These are phyloP conservation scores for Iberis amara DNA, from an alignment of 441 rosid genomes.

Conservation along the genomic window DNA sequence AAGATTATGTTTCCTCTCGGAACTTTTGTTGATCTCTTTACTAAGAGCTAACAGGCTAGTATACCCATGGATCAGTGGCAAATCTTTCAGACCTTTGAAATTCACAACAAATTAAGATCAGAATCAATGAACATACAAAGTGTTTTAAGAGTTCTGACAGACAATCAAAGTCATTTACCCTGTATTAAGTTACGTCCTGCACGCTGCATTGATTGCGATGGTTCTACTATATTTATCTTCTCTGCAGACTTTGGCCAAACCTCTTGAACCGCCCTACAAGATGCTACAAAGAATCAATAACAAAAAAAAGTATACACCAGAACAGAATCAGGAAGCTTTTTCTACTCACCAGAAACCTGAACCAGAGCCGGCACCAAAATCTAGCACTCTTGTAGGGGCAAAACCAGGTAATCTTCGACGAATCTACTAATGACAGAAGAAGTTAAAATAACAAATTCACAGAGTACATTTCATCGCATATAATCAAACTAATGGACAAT, in stretches of 20 bases:
- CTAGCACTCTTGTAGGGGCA: conserved; percentile 60
- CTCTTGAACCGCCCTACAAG: conserved; percentile 68
- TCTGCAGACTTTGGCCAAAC: conserved; percentile 78
- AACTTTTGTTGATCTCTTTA: conserved; percentile 44
- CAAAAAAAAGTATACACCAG: not conserved
- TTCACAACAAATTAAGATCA: conserved; percentile 17
- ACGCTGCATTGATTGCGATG: conserved; percentile 92
- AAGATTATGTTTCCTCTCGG: conserved; percentile 78
- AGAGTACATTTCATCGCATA: not conserved
- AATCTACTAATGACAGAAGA: conserved; percentile 37
- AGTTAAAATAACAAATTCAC: not conserved
- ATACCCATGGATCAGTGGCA: conserved; percentile 82
- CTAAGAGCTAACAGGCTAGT: conserved; percentile 59
- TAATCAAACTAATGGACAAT: not conserved
- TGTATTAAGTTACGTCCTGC: conserved; percentile 76
- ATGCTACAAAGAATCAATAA: conserved; percentile 23
- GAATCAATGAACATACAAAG: not conserved
- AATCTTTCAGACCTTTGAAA: conserved; percentile 52
- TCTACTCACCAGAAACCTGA: conserved; percentile 81
- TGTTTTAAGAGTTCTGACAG: not conserved
- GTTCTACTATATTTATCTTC: conserved; percentile 77
- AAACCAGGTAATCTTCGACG: conserved; percentile 65
- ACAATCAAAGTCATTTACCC: conserved; percentile 37
- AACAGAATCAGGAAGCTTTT: not conserved
- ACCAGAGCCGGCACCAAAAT: conserved; percentile 95